A percentile compares a stretch with the other conserved stretches of the same genome.
phyloP scores from a whole-genome alignment of 164 flowering plant genomes.

The Macadamia tetraphylla region DNA sequence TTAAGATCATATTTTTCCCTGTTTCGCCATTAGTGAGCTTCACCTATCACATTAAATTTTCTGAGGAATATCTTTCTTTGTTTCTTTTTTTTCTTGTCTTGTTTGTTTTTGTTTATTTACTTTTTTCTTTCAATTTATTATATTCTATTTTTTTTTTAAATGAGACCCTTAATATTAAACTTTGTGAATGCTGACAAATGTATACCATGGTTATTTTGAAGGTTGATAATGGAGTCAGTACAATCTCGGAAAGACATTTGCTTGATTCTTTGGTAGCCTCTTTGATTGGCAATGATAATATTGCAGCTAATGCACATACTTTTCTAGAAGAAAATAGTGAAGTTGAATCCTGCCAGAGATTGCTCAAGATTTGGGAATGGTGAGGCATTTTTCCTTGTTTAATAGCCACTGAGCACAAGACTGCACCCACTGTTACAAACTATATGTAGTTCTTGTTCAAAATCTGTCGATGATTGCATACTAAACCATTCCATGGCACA shows the following conservation, averaged over 20 bases:
- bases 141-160: neutral
- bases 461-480: no score
- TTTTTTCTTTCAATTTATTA: neutral
- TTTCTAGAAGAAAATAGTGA: slow-evolving; percentile 55
- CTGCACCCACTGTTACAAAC: no score
- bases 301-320: slow-evolving; percentile 34
- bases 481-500: no score
- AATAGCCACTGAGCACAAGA: neutral
- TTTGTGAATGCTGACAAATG: slow-evolving; percentile 8
- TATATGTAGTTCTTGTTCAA: no score
- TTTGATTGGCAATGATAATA: slow-evolving; percentile 37
- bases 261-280: slow-evolving; percentile 47
- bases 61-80: no score
- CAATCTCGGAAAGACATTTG: slow-evolving; percentile 29
- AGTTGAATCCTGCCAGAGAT: slow-evolving; percentile 40
- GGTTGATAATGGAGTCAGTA: slow-evolving; percentile 26
- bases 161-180: no score
- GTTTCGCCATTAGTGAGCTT: no score
- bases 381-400: slow-evolving; percentile 17
- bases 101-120: no score
- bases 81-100: no score
- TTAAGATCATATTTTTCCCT: no score
- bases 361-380: slow-evolving; percentile 63
- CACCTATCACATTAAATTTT: no score
- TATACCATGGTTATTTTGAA: slow-evolving; percentile 13